phyloP scores from a whole-genome alignment of 2,329 filamentous ascomycete genomes.

The Beauveria pseudobassiana region DNA sequence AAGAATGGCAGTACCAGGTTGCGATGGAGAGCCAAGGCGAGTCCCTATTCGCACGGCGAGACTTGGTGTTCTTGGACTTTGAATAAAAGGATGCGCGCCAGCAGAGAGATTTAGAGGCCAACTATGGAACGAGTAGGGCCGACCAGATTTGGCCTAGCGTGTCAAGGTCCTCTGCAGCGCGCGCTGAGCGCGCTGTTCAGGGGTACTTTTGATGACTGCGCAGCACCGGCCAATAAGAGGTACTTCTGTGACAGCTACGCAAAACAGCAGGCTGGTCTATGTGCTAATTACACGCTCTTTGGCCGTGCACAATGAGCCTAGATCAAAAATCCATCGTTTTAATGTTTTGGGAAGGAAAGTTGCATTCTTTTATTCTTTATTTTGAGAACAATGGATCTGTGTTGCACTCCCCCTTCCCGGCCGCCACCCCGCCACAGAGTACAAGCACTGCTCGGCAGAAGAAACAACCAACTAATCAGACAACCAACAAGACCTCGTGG shows the following conservation, averaged over 20 bases:
- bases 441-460: too few relatives aligned
- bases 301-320: too few relatives aligned
- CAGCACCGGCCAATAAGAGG: background rate
- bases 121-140: slow-evolving; percentile 3
- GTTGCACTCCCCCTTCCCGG: too few relatives aligned
- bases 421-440: too few relatives aligned
- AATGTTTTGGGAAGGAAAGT: too few relatives aligned
- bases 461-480: too few relatives aligned
- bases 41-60: slow-evolving; percentile 1
- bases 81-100: slow-evolving; percentile 7
- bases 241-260: background rate
- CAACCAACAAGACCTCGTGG: too few relatives aligned
- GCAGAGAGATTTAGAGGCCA: slow-evolving; percentile 11
- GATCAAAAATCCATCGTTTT: too few relatives aligned
- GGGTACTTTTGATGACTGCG: background rate
- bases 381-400: too few relatives aligned
- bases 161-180: background rate
- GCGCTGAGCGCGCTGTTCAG: background rate
- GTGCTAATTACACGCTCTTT: too few relatives aligned
- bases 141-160: slow-evolving; percentile 7
- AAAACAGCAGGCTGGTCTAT: background rate
- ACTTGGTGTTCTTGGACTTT: background rate
- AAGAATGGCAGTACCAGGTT: background rate
- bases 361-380: too few relatives aligned
- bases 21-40: background rate